Conservation (phyloP, 2,329 filamentous ascomycete species). For the Erysiphe pisi region DNA sequence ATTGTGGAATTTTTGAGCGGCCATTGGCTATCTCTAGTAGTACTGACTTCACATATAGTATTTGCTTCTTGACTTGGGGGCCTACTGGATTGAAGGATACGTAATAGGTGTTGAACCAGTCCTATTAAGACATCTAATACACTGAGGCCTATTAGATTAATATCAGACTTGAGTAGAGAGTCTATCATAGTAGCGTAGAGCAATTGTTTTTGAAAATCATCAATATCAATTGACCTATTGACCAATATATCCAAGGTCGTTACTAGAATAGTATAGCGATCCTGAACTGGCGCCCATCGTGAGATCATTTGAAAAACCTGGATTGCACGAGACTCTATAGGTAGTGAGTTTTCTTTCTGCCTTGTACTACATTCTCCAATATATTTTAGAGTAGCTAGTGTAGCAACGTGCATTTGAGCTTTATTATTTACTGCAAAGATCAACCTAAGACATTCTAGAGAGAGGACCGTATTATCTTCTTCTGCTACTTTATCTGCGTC, state of each 20-base stretch:
- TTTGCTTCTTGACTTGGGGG: constrained; percentile 36
- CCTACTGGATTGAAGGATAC: constrained; percentile 56
- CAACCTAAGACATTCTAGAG: constrained; percentile 73
- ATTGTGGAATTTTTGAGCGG: constrained; percentile 28
- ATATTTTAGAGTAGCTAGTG: constrained; percentile 62
- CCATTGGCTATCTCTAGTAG: constrained; percentile 27
- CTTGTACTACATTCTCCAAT: constrained; percentile 48
- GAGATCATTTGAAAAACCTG: constrained; percentile 69
- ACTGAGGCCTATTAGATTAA: constrained; percentile 90
- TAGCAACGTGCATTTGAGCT: constrained; percentile 68
- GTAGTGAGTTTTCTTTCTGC: constrained; percentile 42
- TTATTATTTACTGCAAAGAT: constrained; percentile 76
- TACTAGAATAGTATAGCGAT: constrained; percentile 81
- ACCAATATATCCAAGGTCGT: constrained; percentile 68
- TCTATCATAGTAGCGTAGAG: constrained; percentile 68
- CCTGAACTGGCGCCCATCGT: constrained; percentile 84
- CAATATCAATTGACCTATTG: constrained; percentile 56
- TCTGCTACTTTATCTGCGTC: constrained; percentile 86
- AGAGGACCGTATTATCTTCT: constrained; percentile 73
- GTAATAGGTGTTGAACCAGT: constrained; percentile 71
- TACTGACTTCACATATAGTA: constrained; percentile 33
- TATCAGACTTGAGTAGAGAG: constrained; percentile 70
- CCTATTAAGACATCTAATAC: constrained; percentile 90
- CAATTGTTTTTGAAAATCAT: constrained; percentile 61
- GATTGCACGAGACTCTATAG: constrained; percentile 60